Evolutionary conservation across 192 early-diverging fungal species (phyloP).

Genomic region (Backusella psychrophila): DNA sequence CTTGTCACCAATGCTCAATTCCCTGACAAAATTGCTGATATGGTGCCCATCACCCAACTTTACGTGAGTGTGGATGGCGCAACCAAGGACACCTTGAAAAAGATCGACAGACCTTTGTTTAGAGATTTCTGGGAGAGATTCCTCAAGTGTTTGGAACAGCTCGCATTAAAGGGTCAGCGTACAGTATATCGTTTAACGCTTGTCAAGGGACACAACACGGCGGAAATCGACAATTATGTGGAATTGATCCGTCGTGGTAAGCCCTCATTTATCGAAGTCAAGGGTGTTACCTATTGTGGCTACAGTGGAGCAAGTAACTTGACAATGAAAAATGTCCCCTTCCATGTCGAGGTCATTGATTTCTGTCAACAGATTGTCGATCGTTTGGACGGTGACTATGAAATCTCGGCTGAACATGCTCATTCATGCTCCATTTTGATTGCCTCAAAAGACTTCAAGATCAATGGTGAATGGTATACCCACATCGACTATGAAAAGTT

Average conservation of each 20-base stretch:
- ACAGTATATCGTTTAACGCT: constrained; percentile 75
- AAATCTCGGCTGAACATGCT: constrained; percentile 67
- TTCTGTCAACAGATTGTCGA: constrained; percentile 59
- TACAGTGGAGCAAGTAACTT: constrained; percentile 61
- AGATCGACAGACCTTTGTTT: constrained; percentile 74
- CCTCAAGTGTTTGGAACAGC: constrained; percentile 57
- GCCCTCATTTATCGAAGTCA: constrained; percentile 74
- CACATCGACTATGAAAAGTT: constrained; percentile 75
- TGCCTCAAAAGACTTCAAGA: constrained; percentile 63
- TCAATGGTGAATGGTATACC: constrained; percentile 65
- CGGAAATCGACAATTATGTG: constrained; percentile 63
- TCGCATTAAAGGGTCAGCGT: constrained; percentile 67
- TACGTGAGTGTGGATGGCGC: constrained; percentile 76
- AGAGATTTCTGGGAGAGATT: constrained; percentile 78
- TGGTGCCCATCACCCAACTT: constrained; percentile 71
- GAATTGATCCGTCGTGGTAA: constrained; percentile 59
- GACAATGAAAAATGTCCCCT: constrained; percentile 65
- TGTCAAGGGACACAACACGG: constrained; percentile 72
- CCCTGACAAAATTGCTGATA: constrained; percentile 58
- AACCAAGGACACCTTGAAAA: constrained; percentile 72
- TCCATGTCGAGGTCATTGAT: constrained; percentile 63
- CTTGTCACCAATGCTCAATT: constrained; percentile 78
- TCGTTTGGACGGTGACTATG: constrained; percentile 58
- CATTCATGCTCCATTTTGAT: constrained; percentile 70
- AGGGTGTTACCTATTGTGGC: constrained; percentile 77